Conservation (phyloP, 176 grass and related monocot genomes). For the Miscanthus lutarioriparius region DNA sequence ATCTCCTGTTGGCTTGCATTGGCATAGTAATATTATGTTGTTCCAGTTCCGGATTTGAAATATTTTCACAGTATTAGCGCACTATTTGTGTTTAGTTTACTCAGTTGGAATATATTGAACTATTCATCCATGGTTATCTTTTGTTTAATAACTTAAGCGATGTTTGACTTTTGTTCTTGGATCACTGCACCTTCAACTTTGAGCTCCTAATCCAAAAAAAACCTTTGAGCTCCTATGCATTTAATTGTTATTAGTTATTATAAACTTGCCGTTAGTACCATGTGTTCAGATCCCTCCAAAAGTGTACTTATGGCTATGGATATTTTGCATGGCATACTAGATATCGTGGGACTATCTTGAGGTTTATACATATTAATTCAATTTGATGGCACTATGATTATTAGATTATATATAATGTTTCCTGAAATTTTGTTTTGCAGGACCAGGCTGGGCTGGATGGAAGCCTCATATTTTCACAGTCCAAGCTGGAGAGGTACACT, state of each 20-base stretch:
- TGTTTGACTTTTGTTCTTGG: not conserved
- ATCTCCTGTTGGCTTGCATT: conserved; percentile 8
- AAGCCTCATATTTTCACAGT: conserved; percentile 72
- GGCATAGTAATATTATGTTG: not conserved
- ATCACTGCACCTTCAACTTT: not conserved
- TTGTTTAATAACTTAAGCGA: not conserved
- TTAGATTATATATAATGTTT: not conserved
- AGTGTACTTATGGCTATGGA: not conserved
- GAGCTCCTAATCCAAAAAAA: not conserved
- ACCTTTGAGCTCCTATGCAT: not conserved
- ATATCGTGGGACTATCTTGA: conserved; percentile 3
- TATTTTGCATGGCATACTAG: not conserved
- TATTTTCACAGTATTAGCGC: not conserved
- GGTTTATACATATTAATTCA: conserved; percentile 3
- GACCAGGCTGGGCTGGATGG: conserved; percentile 46
- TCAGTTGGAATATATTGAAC: not conserved
- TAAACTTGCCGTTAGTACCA: not conserved
- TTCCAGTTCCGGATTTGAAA: not conserved
- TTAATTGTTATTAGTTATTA: not conserved
- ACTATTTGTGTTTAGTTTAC: conserved; percentile 1
- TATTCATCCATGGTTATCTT: not conserved
- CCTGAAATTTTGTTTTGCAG: conserved; percentile 32
- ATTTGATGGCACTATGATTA: not conserved
- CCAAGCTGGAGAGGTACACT: conserved; percentile 78
- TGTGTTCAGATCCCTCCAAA: not conserved